A percentile compares a stretch with the other conserved stretches of the same genome.
These are phyloP conservation scores for Tuber umbilicatum DNA, from an alignment of 495 filamentous ascomycete genomes.

Conservation along the genomic window DNA sequence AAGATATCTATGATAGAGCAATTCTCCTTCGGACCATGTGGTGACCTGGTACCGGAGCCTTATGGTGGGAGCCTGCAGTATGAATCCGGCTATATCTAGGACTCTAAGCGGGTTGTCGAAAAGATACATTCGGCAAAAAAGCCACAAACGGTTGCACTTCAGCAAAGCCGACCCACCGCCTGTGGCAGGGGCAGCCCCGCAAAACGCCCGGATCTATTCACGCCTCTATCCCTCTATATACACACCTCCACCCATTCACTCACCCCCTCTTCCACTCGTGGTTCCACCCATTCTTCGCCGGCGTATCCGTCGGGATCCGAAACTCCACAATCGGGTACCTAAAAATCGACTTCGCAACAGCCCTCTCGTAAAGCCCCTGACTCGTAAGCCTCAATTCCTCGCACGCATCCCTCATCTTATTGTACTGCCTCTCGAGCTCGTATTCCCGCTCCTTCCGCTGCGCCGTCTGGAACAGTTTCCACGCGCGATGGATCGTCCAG, in stretches of 20 bases:
- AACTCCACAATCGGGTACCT: conserved; percentile 42
- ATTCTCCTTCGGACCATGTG: neutral
- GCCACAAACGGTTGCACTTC: neutral
- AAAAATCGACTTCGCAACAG: conserved; percentile 59
- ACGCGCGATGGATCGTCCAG: conserved; percentile 98
- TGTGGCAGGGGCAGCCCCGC: neutral
- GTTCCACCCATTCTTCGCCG: conserved; percentile 60
- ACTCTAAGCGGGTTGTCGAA: neutral
- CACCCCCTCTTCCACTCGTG: conserved; percentile 46
- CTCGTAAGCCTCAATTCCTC: conserved; percentile 58
- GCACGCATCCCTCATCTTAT: conserved; percentile 61
- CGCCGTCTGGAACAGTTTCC: conserved; percentile 58
- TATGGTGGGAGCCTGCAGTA: neutral
- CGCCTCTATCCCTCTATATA: conserved; percentile 3
- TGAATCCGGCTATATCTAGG: neutral
- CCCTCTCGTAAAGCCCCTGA: conserved; percentile 58
- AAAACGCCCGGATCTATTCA: neutral
- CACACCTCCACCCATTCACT: neutral
- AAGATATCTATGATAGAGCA: neutral
- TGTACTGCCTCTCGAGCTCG: conserved; percentile 63
- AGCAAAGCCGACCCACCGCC: neutral
- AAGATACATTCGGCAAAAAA: neutral
- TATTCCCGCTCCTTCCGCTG: conserved; percentile 50
- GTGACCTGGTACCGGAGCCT: neutral
- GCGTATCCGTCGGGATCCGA: conserved; percentile 44